These are phyloP conservation scores for Capronia coronata DNA, from an alignment of 2,329 filamentous ascomycete species.

Conservation along the genomic window DNA sequence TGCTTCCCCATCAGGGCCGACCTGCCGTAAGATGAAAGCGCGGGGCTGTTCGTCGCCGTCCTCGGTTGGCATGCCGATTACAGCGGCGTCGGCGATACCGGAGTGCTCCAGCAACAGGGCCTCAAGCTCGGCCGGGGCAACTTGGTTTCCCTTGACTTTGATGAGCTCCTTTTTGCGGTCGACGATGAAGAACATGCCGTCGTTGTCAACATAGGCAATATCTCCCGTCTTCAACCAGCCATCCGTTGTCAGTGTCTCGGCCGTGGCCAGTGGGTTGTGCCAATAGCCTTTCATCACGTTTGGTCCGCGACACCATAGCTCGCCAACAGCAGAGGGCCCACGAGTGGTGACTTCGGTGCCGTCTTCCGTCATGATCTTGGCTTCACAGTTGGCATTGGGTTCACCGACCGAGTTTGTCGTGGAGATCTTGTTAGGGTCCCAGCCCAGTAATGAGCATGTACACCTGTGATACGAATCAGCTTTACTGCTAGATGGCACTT, in stretches of 20 bases:
- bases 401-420: conserved; percentile 56
- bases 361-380: conserved; percentile 54
- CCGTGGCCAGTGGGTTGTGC: conserved; percentile 51
- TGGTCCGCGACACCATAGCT: conserved; percentile 51
- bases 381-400: conserved; percentile 60
- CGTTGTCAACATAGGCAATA: conserved; percentile 43
- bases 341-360: conserved; percentile 17
- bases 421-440: conserved; percentile 49
- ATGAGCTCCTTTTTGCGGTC: conserved; percentile 59
- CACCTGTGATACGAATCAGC: conserved; percentile 29
- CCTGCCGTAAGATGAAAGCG: conserved; percentile 41
- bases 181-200: conserved; percentile 50
- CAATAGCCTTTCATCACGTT: conserved; percentile 56
- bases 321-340: conserved; percentile 29
- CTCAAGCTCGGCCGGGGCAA: conserved; percentile 46
- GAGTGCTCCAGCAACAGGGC: conserved; percentile 41
- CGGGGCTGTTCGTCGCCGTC: conserved; percentile 31
- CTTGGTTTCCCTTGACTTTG: conserved; percentile 53
- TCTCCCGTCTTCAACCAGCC: conserved; percentile 69
- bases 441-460: conserved; percentile 64
- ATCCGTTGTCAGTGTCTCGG: conserved; percentile 45
- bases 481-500: not conserved
- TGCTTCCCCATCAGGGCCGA: conserved; percentile 13
- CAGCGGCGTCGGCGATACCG: conserved; percentile 41
- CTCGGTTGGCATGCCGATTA: conserved; percentile 41